phyloP scores from a whole-genome alignment of 495 filamentous ascomycete genomes.

The Parmelia sp. region DNA sequence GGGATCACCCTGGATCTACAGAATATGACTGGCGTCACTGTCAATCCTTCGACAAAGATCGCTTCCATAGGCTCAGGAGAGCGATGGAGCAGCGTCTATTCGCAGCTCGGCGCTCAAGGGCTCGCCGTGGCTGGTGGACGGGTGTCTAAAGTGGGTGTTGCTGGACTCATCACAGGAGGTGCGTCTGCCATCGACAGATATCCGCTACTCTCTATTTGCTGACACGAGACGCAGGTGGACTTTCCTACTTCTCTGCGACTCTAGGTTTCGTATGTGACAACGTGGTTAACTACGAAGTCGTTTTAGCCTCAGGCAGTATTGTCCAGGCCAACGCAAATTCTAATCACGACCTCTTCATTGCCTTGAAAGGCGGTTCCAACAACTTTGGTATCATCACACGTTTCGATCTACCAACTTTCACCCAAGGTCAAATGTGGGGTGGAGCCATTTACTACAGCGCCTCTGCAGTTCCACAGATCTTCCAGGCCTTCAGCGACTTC shows the following conservation, averaged over 20 bases:
- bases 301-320: no score
- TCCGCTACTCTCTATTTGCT: neutral
- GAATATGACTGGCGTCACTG: slow-evolving; percentile 37
- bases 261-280: slow-evolving; percentile 5
- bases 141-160: slow-evolving; percentile 47
- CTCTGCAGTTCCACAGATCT: slow-evolving; percentile 5
- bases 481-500: slow-evolving; percentile 26
- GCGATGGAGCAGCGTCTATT: slow-evolving; percentile 48
- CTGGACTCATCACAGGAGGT: slow-evolving; percentile 47
- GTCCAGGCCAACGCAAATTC: slow-evolving; percentile 18
- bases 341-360: slow-evolving; percentile 30
- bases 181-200: neutral
- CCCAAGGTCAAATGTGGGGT: slow-evolving; percentile 37
- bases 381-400: slow-evolving; percentile 40
- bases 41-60: slow-evolving; percentile 38
- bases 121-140: slow-evolving; percentile 50
- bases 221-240: no score
- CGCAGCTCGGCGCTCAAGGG: slow-evolving; percentile 40
- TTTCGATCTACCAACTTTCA: slow-evolving; percentile 28
- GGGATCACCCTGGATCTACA: slow-evolving; percentile 49
- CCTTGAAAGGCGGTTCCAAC: slow-evolving; percentile 35
- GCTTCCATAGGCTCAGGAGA: slow-evolving; percentile 44
- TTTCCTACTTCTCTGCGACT: no score
- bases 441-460: slow-evolving; percentile 26
- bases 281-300: neutral